Conservation (phyloP, 352 stramenopile genomes). For the Globisporangium sylvaticum region DNA sequence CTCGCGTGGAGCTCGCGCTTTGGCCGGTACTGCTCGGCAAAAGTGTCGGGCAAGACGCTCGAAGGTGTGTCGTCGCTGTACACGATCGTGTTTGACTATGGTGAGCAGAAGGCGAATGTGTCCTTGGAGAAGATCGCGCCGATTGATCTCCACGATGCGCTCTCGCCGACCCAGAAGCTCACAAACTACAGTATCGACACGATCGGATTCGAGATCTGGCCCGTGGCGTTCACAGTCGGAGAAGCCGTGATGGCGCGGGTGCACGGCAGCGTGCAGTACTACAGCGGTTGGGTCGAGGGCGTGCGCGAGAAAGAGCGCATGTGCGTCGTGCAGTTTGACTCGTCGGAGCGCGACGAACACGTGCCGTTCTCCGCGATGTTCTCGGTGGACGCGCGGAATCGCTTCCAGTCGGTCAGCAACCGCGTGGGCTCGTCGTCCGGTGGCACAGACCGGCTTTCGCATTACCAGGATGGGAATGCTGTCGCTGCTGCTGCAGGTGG, state of each 20-base stretch:
- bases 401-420: conserved; percentile 35
- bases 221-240: conserved; percentile 44
- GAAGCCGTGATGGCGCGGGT: conserved; percentile 63
- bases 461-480: conserved; percentile 16
- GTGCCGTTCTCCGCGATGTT: conserved; percentile 73
- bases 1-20: conserved; percentile 77
- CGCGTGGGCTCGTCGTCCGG: conserved; percentile 40
- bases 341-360: conserved; percentile 50
- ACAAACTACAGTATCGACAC: conserved; percentile 79
- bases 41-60: conserved; percentile 29
- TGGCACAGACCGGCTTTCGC: conserved; percentile 14
- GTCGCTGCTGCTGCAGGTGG: neutral
- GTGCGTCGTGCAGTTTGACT: conserved; percentile 70
- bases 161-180: conserved; percentile 56
- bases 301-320: conserved; percentile 54
- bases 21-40: conserved; percentile 58
- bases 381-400: conserved; percentile 47
- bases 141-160: conserved; percentile 47
- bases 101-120: conserved; percentile 50
- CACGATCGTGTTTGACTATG: conserved; percentile 69
- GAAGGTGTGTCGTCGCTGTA: conserved; percentile 33
- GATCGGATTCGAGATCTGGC: conserved; percentile 67
- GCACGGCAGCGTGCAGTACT: conserved; percentile 55
- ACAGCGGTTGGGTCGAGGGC: conserved; percentile 46
- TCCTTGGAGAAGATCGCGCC: conserved; percentile 44